Base-by-base conservation (phyloP, 1,284 basidiomycete species). In the Cryptococcus hybrid region DNA sequence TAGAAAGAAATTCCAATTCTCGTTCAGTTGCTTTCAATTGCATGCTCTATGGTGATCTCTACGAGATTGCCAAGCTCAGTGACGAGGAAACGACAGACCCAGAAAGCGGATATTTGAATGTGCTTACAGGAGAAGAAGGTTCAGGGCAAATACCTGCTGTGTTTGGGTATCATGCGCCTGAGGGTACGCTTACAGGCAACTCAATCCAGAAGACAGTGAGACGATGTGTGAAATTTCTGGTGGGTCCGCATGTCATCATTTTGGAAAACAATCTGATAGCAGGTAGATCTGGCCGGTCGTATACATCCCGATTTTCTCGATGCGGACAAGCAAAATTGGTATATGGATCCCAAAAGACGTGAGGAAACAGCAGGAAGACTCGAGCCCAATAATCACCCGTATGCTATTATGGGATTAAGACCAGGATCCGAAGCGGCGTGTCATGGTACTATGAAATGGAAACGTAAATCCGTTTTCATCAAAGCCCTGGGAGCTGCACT, bases 141-240 rank as follows among this genome's bases (percentile, higher is more conserved):
- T 36, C 34, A 35, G 46, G 51, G 12, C 44, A 64, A 40, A 37
- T 47, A 5, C 57, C 58, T 6, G 34, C 56, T 30, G 54, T 61
- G 7, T 44, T 40, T 12, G 37, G 52, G 7, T 52, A 66, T 47
- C 52, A 52, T 34, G 50, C 70, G 6, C 64, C 67, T 1, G 65
- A 62, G 47, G 69, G 0, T 66, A 46, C 43, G 42, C 52, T 34
- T 75, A 67, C 53, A 57, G 64, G 11, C 65, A 67, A 35, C 45
- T 76, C 18, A 75, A 74, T 50, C 52, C 57, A 3, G 46, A 49
- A 1, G 65, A 52, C 0, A 57, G 48, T 1, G 70, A 75, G 49
- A 67, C 69, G 11, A 66, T 58, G 4, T 56, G 66, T 18, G 74
- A 76, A 59, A 54, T 74, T 34, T 66, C 69, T n/a, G 74, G 69